Conservation (phyloP, 2,329 filamentous ascomycete genomes). For the Periconia sp. region DNA sequence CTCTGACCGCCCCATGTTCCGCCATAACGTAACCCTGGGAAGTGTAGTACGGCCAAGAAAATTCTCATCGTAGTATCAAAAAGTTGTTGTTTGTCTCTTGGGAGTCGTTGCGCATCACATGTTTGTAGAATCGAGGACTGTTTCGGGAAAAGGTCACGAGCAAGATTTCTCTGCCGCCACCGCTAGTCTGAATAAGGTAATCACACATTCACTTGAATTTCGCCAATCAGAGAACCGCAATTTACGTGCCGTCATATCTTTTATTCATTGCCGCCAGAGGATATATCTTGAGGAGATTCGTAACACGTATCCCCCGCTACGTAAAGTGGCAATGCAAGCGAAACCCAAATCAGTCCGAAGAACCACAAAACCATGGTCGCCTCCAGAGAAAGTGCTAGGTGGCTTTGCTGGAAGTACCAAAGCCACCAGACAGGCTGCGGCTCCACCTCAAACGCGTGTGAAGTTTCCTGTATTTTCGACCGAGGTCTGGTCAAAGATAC, state of each 20-base stretch:
- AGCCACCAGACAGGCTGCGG: slow-evolving; percentile 28
- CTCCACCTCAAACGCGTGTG: slow-evolving; percentile 21
- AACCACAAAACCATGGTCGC: slow-evolving; percentile 35
- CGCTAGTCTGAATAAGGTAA: slow-evolving; percentile 27
- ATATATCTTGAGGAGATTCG: slow-evolving; percentile 33
- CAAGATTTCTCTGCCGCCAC: neutral
- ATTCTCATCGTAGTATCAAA: neutral
- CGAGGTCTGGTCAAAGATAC: slow-evolving; percentile 27
- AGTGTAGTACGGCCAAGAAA: neutral
- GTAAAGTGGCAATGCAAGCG: slow-evolving; percentile 39
- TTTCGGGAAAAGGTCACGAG: neutral
- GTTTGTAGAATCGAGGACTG: neutral
- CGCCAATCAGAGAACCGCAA: slow-evolving; percentile 21
- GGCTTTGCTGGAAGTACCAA: slow-evolving; percentile 32
- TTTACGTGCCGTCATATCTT: slow-evolving; percentile 38
- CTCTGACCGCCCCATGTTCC: slow-evolving; percentile 17
- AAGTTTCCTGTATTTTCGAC: slow-evolving; percentile 21
- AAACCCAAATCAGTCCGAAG: slow-evolving; percentile 41
- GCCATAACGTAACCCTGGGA: neutral
- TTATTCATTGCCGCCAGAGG: slow-evolving; percentile 39
- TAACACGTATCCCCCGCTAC: slow-evolving; percentile 37
- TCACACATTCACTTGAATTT: slow-evolving; percentile 22
- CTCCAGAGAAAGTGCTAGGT: slow-evolving; percentile 29
- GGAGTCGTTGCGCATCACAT: neutral
- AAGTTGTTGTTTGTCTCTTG: neutral